These are phyloP conservation scores for Pyricularia sp. DNA, from an alignment of 2,329 filamentous ascomycete species.

Conservation along the genomic window DNA sequence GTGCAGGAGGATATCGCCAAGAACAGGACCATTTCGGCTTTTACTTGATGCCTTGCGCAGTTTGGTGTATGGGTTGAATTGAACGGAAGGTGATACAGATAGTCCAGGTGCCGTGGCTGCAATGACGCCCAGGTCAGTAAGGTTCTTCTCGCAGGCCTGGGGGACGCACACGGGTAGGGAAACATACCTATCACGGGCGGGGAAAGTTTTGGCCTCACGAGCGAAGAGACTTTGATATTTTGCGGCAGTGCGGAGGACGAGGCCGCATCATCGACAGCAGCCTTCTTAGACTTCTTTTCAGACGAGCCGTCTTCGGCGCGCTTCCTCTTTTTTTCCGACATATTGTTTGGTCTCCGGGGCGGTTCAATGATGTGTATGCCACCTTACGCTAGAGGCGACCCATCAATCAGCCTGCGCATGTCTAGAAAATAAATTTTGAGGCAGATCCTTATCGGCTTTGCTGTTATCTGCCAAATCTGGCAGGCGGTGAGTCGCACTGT, in stretches of 20 bases:
- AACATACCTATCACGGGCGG: conserved; percentile 28
- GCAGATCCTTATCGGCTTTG: neutral
- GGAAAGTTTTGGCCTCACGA: conserved; percentile 30
- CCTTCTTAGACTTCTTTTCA: conserved; percentile 34
- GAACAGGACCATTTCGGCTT: conserved; percentile 16
- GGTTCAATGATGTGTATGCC: neutral
- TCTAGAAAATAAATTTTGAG: neutral
- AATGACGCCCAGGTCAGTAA: neutral
- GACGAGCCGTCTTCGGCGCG: conserved; percentile 26
- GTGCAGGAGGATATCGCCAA: conserved; percentile 41
- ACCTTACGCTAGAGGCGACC: neutral
- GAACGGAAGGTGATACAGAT: conserved; percentile 19
- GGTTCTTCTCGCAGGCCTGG: neutral
- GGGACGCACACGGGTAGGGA: neutral
- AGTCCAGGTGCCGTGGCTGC: conserved; percentile 29
- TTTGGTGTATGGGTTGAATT: conserved; percentile 37
- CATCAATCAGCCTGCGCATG: neutral
- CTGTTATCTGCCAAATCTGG: neutral
- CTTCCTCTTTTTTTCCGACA: conserved; percentile 37
- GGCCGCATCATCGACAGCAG: conserved; percentile 26
- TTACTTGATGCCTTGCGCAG: conserved; percentile 24
- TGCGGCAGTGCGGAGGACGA: conserved; percentile 16
- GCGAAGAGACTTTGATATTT: conserved; percentile 31
- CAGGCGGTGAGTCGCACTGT: neutral
- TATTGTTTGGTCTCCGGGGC: neutral